Conservation (phyloP, 2,329 filamentous ascomycete species). For the Aspergillus fijiensis region DNA sequence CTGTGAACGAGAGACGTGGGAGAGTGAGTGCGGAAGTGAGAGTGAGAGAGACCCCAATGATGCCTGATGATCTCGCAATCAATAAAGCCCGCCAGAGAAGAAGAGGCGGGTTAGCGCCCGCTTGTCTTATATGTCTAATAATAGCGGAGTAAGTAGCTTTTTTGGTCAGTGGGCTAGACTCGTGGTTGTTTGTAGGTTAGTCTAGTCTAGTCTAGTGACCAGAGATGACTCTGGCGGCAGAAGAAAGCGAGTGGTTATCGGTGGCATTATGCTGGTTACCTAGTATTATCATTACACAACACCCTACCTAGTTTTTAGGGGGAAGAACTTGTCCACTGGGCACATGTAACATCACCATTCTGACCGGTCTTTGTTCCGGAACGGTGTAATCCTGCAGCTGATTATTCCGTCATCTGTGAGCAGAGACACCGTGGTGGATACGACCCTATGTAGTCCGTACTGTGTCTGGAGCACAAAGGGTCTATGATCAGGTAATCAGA, state of each 20-base stretch:
- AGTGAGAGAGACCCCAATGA: not conserved
- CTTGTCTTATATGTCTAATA: not conserved
- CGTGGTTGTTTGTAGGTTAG: no score
- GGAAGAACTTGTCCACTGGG: no score
- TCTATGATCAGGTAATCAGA: no score
- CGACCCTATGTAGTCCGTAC: no score
- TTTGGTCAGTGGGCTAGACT: no score
- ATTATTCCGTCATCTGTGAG: not conserved
- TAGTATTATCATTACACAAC: no score
- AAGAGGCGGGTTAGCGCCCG: not conserved
- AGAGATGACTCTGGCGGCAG: not conserved
- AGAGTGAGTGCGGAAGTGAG: not conserved
- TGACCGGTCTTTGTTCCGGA: not conserved
- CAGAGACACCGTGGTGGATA: no score
- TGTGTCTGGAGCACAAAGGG: no score
- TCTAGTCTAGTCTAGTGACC: not conserved
- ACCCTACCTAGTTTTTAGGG: no score
- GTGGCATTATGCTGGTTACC: not conserved
- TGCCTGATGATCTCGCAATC: not conserved
- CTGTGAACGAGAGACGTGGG: not conserved
- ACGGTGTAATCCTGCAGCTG: not conserved
- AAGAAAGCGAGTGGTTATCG: not conserved
- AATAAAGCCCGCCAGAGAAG: not conserved
- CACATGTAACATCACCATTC: not conserved
- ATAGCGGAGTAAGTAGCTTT: not conserved